phyloP scores from a whole-genome alignment of 352 stramenopile species.

The Phytophthora sojae region DNA sequence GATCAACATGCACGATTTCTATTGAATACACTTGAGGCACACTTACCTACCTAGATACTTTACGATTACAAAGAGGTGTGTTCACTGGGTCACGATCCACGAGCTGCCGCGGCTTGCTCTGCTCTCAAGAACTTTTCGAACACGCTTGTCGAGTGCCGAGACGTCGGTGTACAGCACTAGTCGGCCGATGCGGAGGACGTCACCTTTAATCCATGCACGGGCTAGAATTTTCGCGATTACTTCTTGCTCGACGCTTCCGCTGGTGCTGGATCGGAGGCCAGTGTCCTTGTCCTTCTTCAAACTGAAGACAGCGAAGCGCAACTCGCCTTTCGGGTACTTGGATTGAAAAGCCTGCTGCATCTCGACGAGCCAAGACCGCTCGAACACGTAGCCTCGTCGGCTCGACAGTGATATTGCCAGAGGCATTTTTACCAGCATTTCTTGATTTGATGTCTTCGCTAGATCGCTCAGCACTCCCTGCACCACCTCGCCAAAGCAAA shows the following conservation, averaged over 20 bases:
- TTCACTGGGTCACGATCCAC: constrained; percentile 33
- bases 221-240: constrained; percentile 33
- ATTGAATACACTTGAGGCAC: constrained; percentile 40
- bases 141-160: constrained; percentile 22
- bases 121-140: constrained; percentile 18
- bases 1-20: constrained; percentile 75
- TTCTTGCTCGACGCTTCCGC: constrained; percentile 37
- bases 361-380: constrained; percentile 38
- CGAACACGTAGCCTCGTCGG: constrained; percentile 52
- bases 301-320: constrained; percentile 50
- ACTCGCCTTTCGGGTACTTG: constrained; percentile 17
- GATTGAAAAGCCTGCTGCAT: constrained; percentile 31
- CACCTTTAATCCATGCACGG: constrained; percentile 38
- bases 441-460: neutral
- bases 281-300: constrained; percentile 45
- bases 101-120: constrained; percentile 14
- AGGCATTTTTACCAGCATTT: constrained; percentile 2
- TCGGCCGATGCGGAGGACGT: constrained; percentile 46
- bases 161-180: constrained; percentile 45
- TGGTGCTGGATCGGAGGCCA: constrained; percentile 15
- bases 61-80: constrained; percentile 10
- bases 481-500: constrained; percentile 49
- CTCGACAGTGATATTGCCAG: constrained; percentile 45
- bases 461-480: constrained; percentile 40
- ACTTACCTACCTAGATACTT: neutral